Evolutionary conservation across 2,329 filamentous ascomycete genomes (phyloP).

Genomic region (Neospermospora avenae): DNA sequence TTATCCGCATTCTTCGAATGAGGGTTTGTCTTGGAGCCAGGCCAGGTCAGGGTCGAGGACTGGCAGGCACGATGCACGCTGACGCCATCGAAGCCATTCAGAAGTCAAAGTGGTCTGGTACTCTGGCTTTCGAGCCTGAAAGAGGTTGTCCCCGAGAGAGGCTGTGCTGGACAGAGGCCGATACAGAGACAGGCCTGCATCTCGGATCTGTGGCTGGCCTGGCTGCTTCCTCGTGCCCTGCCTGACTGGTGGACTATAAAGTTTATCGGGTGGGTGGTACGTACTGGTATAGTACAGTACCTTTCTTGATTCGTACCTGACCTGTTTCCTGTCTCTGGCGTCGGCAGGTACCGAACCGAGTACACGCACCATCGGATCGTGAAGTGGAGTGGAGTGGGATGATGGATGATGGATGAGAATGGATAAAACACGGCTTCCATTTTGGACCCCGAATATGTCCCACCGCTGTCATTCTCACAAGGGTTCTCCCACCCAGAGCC

Average conservation of each 20-base stretch:
- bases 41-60: no score
- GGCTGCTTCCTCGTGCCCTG: background rate
- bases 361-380: background rate
- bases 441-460: no score
- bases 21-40: background rate
- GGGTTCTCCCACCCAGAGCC: no score
- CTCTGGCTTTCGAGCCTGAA: background rate
- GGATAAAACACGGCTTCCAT: no score
- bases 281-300: no score
- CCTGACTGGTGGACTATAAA: background rate
- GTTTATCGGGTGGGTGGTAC: background rate
- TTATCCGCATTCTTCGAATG: conserved; percentile 17
- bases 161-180: conserved; percentile 12
- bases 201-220: conserved; percentile 1
- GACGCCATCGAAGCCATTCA: conserved; percentile 20
- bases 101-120: conserved; percentile 1
- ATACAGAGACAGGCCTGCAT: no score
- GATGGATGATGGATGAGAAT: background rate
- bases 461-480: background rate
- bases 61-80: conserved; percentile 18
- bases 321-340: no score
- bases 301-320: no score
- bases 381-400: background rate
- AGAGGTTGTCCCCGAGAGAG: conserved; percentile 6
- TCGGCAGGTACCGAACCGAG: no score